Evolutionary conservation across 2,329 filamentous ascomycete genomes (phyloP).

Genomic region (Exophiala bonariae): DNA sequence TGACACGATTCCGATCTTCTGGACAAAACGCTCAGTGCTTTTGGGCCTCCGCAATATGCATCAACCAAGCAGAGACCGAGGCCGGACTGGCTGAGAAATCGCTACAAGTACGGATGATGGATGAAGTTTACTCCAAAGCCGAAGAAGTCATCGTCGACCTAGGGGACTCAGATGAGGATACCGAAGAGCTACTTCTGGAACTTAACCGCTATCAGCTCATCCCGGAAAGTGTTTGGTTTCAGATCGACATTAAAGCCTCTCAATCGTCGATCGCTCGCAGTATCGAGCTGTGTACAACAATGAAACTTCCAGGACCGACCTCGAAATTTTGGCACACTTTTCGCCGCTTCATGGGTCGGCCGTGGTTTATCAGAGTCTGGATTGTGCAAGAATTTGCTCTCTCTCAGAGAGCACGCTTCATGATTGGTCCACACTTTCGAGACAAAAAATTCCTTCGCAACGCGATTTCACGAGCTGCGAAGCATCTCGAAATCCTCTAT

Average conservation of each 20-base stretch:
- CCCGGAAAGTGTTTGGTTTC: slow-evolving; percentile 1
- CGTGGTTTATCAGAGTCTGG: slow-evolving; percentile 27
- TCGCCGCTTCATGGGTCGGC: slow-evolving; percentile 8
- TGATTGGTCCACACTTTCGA: slow-evolving; percentile 7
- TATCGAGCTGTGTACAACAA: neutral
- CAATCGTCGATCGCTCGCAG: neutral
- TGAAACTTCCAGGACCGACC: neutral
- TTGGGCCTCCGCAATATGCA: slow-evolving; percentile 20
- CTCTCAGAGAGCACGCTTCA: slow-evolving; percentile 4
- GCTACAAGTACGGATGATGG: slow-evolving; percentile 12
- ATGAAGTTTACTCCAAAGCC: slow-evolving; percentile 10
- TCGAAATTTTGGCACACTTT: slow-evolving; percentile 10
- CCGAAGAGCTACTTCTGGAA: neutral
- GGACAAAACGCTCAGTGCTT: neutral
- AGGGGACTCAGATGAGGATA: neutral
- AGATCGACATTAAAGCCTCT: neutral
- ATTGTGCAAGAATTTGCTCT: slow-evolving; percentile 26
- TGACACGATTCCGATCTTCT: neutral
- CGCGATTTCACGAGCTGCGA: slow-evolving; percentile 5
- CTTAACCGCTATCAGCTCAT: slow-evolving; percentile 11
- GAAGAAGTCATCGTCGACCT: slow-evolving; percentile 12
- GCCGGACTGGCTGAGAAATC: slow-evolving; percentile 3
- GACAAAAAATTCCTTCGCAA: neutral
- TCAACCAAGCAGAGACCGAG: slow-evolving; percentile 13
- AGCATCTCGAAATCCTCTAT: slow-evolving; percentile 7